These are phyloP conservation scores for Yamagishiella unicocca DNA, from an alignment of 139 green algal genomes.

Conservation along the genomic window DNA sequence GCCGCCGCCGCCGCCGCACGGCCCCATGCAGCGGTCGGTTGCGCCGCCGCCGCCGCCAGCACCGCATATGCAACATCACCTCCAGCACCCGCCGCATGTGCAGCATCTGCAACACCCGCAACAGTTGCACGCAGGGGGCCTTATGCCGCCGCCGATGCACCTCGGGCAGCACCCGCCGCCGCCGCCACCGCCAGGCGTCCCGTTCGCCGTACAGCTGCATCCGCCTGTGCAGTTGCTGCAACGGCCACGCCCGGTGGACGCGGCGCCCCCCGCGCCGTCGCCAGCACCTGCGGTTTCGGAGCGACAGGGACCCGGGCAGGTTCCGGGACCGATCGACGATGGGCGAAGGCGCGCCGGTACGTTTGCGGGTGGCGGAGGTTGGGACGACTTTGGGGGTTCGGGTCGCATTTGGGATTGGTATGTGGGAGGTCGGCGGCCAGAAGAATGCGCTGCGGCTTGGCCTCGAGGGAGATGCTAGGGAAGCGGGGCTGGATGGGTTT, in stretches of 20 bases:
- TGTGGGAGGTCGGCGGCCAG: no score
- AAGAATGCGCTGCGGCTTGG: no score
- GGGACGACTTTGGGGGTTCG: no score
- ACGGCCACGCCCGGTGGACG: neutral
- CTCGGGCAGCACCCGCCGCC: neutral
- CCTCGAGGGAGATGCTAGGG: no score
- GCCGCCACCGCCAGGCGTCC: neutral
- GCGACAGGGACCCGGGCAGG: neutral
- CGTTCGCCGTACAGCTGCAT: neutral
- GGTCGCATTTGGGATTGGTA: no score
- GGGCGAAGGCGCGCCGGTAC: no score
- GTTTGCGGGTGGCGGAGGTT: no score
- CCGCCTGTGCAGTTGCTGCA: conserved; percentile 1
- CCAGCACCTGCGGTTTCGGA: neutral
- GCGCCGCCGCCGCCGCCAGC: neutral
- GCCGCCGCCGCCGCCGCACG: conserved; percentile 20
- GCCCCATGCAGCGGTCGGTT: neutral
- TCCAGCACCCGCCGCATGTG: neutral
- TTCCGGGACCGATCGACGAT: no score
- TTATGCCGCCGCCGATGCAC: neutral
- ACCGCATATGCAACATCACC: neutral
- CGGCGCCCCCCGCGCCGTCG: neutral
- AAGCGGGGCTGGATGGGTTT: no score
- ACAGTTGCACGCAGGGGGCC: neutral
- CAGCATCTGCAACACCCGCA: neutral